Base-by-base conservation (phyloP, 176 grass and related monocot genomes). In the Miscanthus lutarioriparius region DNA sequence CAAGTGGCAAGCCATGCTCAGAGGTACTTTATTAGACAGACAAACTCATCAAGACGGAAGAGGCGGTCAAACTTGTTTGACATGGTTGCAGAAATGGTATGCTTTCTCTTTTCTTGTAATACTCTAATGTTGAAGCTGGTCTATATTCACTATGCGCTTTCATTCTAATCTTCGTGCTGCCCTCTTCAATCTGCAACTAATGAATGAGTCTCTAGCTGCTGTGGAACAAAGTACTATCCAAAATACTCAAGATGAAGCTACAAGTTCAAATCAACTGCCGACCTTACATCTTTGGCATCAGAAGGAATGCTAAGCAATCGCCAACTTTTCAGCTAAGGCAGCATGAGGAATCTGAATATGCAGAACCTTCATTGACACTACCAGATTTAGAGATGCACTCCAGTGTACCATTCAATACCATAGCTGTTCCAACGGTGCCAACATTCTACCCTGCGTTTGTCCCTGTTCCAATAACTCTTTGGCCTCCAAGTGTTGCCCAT, bases 1-100 rank as follows among this genome's bases (percentile, higher is more conserved):
- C 95, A 98, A 69, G 95, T 98, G 59, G 95, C 95, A 58, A 98
- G 95, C 80, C 95, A 98, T 90, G 95, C 95, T 63, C 92, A 98
- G 70, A 98, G 95, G 73, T 93, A 98, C 64, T 98, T 98, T 63
- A 91, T 98, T 40, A 88, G 95, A 75, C 95, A n/a, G n/a, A n/a
- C n/a, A n/a, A n/a, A n/a, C n/a, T n/a, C n/a, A n/a, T n/a, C n/a
- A n/a, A n/a, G n/a, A n/a, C n/a, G n/a, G n/a, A n/a, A n/a, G n/a
- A n/a, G n/a, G n/a, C n/a, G n/a, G n/a, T n/a, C n/a, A n/a, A n/a
- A n/a, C n/a, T 82, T 98, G 65, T 95, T 98, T 83, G 95, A 98
- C 77, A 95, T 98, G 92, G 85, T 95, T 15, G 82, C 91, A 19
- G 87, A 95, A 86, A 90, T 70, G 85, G 92, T 97, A 80, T 77